A percentile compares a stretch with the other conserved stretches of the same genome.
Evolutionary conservation across 768 basidiomycete species (phyloP).

Genomic region (Gymnopilus dilepis): DNA sequence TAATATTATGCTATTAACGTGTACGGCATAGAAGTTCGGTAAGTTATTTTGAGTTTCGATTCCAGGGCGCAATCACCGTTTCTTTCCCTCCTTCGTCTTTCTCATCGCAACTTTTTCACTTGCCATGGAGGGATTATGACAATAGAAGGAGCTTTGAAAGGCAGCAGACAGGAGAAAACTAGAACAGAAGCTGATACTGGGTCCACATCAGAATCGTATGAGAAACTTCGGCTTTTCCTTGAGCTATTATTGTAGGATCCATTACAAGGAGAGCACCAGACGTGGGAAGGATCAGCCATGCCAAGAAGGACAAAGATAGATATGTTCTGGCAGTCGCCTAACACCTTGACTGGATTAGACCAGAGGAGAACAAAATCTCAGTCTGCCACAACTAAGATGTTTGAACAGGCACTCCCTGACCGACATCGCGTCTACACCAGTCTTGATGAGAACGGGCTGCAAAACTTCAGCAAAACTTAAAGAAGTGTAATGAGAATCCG

Average conservation of each 20-base stretch:
- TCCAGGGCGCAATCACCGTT: conserved; percentile 5
- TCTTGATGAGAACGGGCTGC: too few relatives aligned
- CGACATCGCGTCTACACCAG: too few relatives aligned
- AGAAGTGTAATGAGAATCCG: too few relatives aligned
- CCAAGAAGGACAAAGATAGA: neutral
- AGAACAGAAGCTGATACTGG: neutral
- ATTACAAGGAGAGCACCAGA: neutral
- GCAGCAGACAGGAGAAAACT: neutral
- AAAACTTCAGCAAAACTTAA: too few relatives aligned
- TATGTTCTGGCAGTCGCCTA: too few relatives aligned
- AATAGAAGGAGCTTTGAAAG: neutral
- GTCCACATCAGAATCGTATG: neutral
- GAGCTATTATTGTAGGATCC: neutral
- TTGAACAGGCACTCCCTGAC: too few relatives aligned
- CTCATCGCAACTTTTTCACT: neutral
- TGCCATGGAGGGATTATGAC: neutral
- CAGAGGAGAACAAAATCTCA: too few relatives aligned
- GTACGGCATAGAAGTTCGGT: neutral
- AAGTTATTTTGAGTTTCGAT: neutral
- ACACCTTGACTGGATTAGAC: neutral
- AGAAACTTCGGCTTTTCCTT: conserved; percentile 7
- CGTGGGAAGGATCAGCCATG: neutral
- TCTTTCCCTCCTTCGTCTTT: neutral
- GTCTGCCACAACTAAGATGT: too few relatives aligned
- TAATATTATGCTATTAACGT: neutral